These are phyloP conservation scores for Platanthera zijinensis DNA, from an alignment of 106 monocot species.

Conservation along the genomic window DNA sequence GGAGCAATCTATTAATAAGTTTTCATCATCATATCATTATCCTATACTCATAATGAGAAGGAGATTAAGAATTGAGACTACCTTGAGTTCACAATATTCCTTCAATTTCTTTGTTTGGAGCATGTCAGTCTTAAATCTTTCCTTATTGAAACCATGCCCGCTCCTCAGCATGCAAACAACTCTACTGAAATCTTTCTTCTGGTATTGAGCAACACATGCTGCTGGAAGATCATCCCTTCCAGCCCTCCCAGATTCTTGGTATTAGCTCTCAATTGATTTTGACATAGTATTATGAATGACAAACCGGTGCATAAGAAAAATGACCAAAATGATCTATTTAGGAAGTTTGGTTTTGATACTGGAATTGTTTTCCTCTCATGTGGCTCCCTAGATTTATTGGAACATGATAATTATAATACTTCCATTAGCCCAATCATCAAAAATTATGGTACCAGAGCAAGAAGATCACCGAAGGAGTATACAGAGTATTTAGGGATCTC, in stretches of 20 bases:
- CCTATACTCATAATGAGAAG: not conserved
- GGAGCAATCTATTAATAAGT: too few relatives aligned
- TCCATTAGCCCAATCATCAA: too few relatives aligned
- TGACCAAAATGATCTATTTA: too few relatives aligned
- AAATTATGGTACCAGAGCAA: too few relatives aligned
- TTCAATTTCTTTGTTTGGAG: conserved; percentile 94
- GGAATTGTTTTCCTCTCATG: too few relatives aligned
- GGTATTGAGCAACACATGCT: conserved; percentile 68
- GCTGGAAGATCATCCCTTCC: conserved; percentile 81
- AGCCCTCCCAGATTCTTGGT: conserved; percentile 97
- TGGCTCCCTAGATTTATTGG: too few relatives aligned
- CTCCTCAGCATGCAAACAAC: conserved; percentile 91
- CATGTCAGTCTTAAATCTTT: conserved; percentile 78
- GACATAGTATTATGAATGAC: conserved; percentile 93
- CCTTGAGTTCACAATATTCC: conserved; percentile 90
- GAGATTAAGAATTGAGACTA: conserved; percentile 16
- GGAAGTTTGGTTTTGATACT: too few relatives aligned
- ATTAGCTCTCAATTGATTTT: conserved; percentile 98
- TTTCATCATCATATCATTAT: too few relatives aligned
- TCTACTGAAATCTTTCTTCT: conserved; percentile 95
- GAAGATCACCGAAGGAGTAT: too few relatives aligned
- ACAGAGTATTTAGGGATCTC: too few relatives aligned
- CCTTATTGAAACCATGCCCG: conserved; percentile 42
- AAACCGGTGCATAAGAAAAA: conserved; percentile 53
- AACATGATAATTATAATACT: too few relatives aligned